Evolutionary conservation across 2,329 filamentous ascomycete genomes (phyloP).

Genomic region (Phyllosticta ampelicida): DNA sequence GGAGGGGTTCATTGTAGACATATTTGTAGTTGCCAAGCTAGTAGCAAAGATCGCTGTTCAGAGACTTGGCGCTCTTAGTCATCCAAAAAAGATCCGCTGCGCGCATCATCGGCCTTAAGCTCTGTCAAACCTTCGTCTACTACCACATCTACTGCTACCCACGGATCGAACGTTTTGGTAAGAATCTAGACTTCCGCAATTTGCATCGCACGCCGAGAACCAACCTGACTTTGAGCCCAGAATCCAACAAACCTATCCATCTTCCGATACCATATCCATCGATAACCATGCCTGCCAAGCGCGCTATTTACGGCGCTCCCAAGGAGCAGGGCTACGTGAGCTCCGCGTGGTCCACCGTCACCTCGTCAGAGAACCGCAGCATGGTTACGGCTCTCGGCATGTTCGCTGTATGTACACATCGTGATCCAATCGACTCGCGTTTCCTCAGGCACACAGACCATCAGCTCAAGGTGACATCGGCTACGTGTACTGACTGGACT

Average conservation of each 20-base stretch:
- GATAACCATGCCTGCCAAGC: slow-evolving; percentile 7
- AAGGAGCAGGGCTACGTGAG: not conserved
- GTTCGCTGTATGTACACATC: slow-evolving; percentile 37
- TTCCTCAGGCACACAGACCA: not conserved
- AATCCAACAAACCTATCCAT: not conserved
- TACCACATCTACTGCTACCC: not conserved
- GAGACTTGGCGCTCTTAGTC: slow-evolving; percentile 10
- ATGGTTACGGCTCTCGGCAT: slow-evolving; percentile 38
- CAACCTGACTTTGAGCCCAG: not conserved
- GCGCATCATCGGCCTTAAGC: slow-evolving; percentile 1
- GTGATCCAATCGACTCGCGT: not conserved
- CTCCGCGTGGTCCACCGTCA: slow-evolving; percentile 29
- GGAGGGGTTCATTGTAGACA: not conserved
- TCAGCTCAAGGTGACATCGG: not conserved
- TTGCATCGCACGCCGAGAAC: not conserved
- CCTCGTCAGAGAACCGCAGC: slow-evolving; percentile 38
- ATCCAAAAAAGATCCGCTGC: slow-evolving; percentile 6
- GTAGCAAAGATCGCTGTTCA: not conserved
- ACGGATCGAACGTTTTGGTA: not conserved
- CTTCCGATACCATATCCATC: not conserved
- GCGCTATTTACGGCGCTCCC: not conserved
- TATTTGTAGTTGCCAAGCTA: not conserved
- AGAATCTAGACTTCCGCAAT: too few species aligned
- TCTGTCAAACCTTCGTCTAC: slow-evolving; percentile 2
- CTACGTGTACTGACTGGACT: not conserved